Evolutionary conservation across 2,329 filamentous ascomycete species (phyloP), one percentile per base, ranked within the genome.

Genomic region (Lasiodiplodia citricola): DNA sequence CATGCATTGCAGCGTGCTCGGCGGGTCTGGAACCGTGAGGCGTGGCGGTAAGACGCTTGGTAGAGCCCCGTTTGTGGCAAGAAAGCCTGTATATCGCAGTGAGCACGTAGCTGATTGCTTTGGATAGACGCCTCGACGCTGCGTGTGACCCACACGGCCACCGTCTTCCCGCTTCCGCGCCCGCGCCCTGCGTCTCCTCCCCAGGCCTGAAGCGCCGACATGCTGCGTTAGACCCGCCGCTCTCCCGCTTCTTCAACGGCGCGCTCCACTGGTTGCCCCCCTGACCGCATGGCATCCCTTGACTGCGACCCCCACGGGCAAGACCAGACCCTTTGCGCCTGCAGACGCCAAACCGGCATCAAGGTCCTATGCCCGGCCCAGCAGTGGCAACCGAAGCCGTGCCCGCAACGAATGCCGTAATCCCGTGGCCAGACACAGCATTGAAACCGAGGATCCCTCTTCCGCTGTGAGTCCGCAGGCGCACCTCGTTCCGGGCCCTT

Each of bases 211-310:
- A 23, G 25, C 41, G 28, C 58, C 25, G n/a, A 37, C 58, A 63
- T 51, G 58, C 38, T 63, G 58, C 25, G 16, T 51, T 51, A 35
- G 58, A 31, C 41, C 58, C 23, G 58, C 47, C 47, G 60, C 60
- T 64, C 60, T 64, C 60, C 60, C 60, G 60, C 60, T 52, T 64
- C 60, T 64, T 64, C 60, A 64, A 64, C 60, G 60, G 60, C 47
- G 60, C 44, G 60, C 60, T 64, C 60, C 60, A 64, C 60, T n/a
- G 5, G 8, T 25, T 7, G 44, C 44, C 25, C 50, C 37, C 25
- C 44, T 51, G 58, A 37, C 6, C 31, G 41, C 18, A 60, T 23
- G 55, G n/a, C 55, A 37, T 31, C 55, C 55, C 55, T 57, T 11
- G 31, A 47, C 35, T 8, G 18, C 16, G 7, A 60, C 44, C 60